Evolutionary conservation across 768 basidiomycete species (phyloP).

Genomic region (Boletus rex-veris): DNA sequence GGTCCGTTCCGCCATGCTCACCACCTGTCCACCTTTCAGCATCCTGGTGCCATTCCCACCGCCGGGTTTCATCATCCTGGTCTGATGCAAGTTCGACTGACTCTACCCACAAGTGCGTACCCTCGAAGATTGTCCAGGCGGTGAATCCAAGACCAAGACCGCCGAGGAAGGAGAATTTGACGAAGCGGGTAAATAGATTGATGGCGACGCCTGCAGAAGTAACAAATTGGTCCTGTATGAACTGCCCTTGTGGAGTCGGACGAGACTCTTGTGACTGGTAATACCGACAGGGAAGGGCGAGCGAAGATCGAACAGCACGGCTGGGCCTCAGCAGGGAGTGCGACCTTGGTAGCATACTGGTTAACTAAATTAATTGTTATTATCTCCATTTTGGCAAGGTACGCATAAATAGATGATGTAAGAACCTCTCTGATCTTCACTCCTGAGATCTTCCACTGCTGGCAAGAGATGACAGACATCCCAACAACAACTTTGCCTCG

Average conservation of each 20-base stretch:
- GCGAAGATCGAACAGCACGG: slow-evolving; percentile 5
- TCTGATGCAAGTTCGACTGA: slow-evolving; percentile 45
- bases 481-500: too few species aligned
- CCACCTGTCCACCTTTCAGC: slow-evolving; percentile 61
- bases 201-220: slow-evolving; percentile 39
- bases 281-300: slow-evolving; percentile 6
- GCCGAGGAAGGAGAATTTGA: slow-evolving; percentile 49
- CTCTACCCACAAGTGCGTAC: slow-evolving; percentile 63
- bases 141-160: slow-evolving; percentile 42
- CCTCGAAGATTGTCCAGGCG: slow-evolving; percentile 50
- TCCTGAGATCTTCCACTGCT: too few species aligned
- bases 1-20: slow-evolving; percentile 64
- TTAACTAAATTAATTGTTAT: not conserved
- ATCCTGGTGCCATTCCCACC: slow-evolving; percentile 69
- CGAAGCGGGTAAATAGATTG: slow-evolving; percentile 42
- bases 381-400: not conserved
- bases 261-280: slow-evolving; percentile 16
- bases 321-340: slow-evolving; percentile 5
- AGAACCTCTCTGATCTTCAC: too few species aligned
- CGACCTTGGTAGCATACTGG: slow-evolving; percentile 13
- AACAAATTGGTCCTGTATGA: slow-evolving; percentile 34
- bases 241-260: slow-evolving; percentile 7
- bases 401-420: not conserved
- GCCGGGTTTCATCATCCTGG: slow-evolving; percentile 47
- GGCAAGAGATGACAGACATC: too few species aligned